Percentiles rank a stretch among this genome's conserved stretches.
Conservation (phyloP, 108 stramenopile genomes). For the Fistulifera pelliculosa region DNA sequence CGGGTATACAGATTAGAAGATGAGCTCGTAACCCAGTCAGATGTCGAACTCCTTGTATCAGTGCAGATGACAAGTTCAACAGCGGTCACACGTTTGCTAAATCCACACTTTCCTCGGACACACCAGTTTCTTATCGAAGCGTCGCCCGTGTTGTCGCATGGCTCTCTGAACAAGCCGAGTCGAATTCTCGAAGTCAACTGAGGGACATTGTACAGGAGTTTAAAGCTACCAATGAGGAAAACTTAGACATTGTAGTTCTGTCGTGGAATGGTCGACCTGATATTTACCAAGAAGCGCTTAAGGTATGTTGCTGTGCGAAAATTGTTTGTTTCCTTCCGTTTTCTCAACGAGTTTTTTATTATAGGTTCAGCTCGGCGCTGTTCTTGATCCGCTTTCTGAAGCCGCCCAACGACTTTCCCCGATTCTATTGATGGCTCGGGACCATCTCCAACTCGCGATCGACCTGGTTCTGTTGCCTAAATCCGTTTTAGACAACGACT, state of each 20-base stretch:
- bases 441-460: slow-evolving; percentile 61
- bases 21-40: slow-evolving; percentile 6
- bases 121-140: too few species aligned
- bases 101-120: too few species aligned
- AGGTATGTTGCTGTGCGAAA: slow-evolving; percentile 21
- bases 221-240: too few species aligned
- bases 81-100: slow-evolving; percentile 25
- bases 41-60: slow-evolving; percentile 53
- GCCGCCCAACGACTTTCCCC: slow-evolving; percentile 83
- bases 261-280: slow-evolving; percentile 40
- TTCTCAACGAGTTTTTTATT: too few species aligned
- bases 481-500: slow-evolving; percentile 45
- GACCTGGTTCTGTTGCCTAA: slow-evolving; percentile 58
- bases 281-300: not conserved
- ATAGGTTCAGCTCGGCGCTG: slow-evolving; percentile 50
- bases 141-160: too few species aligned
- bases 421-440: slow-evolving; percentile 63
- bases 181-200: not conserved
- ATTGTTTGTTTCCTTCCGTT: slow-evolving; percentile 14
- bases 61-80: slow-evolving; percentile 30
- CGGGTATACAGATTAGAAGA: slow-evolving; percentile 18
- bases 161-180: not conserved
- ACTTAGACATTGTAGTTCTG: not conserved
- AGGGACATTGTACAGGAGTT: too few species aligned
- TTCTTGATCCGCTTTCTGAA: slow-evolving; percentile 84